These are phyloP conservation scores for Candida albicans DNA, from an alignment of 1,139 yeast species.

Conservation along the genomic window DNA sequence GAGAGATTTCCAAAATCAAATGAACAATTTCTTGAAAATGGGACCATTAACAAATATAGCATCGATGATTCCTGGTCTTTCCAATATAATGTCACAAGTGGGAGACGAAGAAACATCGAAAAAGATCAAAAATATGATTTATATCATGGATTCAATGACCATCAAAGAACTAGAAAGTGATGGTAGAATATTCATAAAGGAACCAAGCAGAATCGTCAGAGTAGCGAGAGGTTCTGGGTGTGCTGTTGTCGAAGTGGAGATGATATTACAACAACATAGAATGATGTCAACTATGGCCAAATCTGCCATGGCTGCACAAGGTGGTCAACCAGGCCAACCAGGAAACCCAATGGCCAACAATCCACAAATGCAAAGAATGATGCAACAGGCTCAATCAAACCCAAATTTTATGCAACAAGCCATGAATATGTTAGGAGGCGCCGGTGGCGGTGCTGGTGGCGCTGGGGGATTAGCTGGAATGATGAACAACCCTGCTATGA, in stretches of 20 bases:
- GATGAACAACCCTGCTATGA: slow-evolving; percentile 49
- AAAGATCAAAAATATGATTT: slow-evolving; percentile 84
- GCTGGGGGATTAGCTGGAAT: slow-evolving; percentile 55
- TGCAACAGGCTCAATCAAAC: slow-evolving; percentile 50
- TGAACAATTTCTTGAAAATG: slow-evolving; percentile 94
- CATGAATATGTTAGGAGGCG: slow-evolving; percentile 54
- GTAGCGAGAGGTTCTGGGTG: slow-evolving; percentile 98
- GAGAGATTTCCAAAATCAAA: slow-evolving; percentile 89
- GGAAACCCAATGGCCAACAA: slow-evolving; percentile 29
- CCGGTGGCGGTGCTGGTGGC: slow-evolving; percentile 52
- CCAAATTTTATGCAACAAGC: slow-evolving; percentile 60
- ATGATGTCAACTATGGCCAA: slow-evolving; percentile 95
- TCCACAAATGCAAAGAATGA: slow-evolving; percentile 44
- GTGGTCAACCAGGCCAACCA: slow-evolving; percentile 40
- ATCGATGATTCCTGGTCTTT: slow-evolving; percentile 92
- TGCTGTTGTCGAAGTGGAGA: slow-evolving; percentile 88
- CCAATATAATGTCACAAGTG: slow-evolving; percentile 79
- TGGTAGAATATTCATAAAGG: slow-evolving; percentile 74
- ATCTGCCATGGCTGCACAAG: slow-evolving; percentile 60
- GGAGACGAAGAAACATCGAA: slow-evolving; percentile 89
- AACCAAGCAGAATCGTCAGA: slow-evolving; percentile 84
- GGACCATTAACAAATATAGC: slow-evolving; percentile 95
- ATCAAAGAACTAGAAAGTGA: slow-evolving; percentile 88
- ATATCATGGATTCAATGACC: slow-evolving; percentile 95
- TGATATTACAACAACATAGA: slow-evolving; percentile 86